Conservation (phyloP, 169 alveolate genomes). For the Neospora caninum region DNA sequence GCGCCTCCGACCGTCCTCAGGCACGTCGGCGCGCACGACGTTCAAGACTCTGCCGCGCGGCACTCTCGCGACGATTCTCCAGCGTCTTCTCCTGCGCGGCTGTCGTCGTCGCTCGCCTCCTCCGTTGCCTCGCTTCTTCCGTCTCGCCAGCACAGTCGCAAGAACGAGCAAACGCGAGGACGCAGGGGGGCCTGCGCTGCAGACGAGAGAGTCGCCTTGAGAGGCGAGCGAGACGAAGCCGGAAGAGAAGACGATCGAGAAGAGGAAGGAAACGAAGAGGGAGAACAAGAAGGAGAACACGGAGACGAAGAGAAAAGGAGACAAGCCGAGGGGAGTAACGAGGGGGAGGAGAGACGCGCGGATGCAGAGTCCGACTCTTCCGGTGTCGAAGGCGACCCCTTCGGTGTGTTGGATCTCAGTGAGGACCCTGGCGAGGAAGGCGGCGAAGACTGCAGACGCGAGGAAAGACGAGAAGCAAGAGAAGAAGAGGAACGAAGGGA, state of each 20-base stretch:
- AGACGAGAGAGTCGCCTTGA: neutral
- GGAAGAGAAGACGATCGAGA: neutral
- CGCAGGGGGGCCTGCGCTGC: no score
- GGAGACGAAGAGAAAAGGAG: neutral
- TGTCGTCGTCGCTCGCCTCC: neutral
- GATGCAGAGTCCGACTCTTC: no score
- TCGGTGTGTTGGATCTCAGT: no score
- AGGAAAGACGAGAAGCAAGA: neutral
- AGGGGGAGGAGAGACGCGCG: no score
- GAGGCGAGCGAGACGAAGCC: neutral
- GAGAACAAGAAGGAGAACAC: neutral
- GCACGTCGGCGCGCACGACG: no score
- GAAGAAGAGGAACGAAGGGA: neutral
- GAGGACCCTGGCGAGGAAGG: neutral
- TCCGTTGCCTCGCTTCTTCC: neutral
- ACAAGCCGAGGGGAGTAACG: no score
- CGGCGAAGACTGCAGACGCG: neutral
- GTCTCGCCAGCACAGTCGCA: neutral
- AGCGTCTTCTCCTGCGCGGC: neutral
- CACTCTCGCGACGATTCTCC: neutral
- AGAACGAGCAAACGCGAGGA: no score
- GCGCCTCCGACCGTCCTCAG: no score
- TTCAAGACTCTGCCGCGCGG: neutral
- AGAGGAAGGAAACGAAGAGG: neutral
- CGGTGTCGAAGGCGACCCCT: no score